These are phyloP conservation scores for Cyclostephanos invisitatus DNA, from an alignment of 108 stramenopile species.

Conservation along the genomic window DNA sequence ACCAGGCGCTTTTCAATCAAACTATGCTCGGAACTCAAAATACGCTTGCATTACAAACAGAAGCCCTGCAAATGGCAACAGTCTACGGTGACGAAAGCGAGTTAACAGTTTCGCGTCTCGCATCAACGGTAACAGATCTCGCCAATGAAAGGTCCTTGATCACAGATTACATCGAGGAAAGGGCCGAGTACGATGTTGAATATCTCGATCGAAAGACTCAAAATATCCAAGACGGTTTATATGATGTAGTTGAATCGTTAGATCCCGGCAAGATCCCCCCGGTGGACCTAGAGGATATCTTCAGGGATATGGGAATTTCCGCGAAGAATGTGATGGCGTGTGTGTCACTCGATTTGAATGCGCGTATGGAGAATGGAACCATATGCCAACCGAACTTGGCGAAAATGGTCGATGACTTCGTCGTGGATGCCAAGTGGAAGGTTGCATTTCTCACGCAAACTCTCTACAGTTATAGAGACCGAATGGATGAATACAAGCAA, in stretches of 20 bases:
- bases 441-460: constrained; percentile 25
- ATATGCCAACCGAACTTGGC: constrained; percentile 41
- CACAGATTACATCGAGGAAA: constrained; percentile 28
- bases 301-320: constrained; percentile 21
- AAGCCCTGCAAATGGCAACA: constrained; percentile 33
- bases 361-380: constrained; percentile 31
- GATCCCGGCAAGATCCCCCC: constrained; percentile 26
- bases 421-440: constrained; percentile 41
- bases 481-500: constrained; percentile 37
- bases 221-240: constrained; percentile 28
- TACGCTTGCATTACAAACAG: constrained; percentile 45
- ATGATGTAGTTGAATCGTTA: constrained; percentile 18
- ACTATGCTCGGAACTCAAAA: constrained; percentile 39
- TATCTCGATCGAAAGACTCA: constrained; percentile 43
- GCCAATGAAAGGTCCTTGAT: constrained; percentile 4
- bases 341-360: constrained; percentile 38
- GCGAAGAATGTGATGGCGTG: constrained; percentile 40
- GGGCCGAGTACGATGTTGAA: constrained; percentile 37
- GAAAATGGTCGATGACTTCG: constrained; percentile 31
- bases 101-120: constrained; percentile 31
- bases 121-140: constrained; percentile 13
- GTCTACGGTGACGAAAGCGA: constrained; percentile 41
- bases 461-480: constrained; percentile 22
- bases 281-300: constrained; percentile 26
- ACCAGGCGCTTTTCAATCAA: constrained; percentile 33